These are phyloP conservation scores for Claviceps purpurea DNA, from an alignment of 2,329 filamentous ascomycete species.

Conservation along the genomic window DNA sequence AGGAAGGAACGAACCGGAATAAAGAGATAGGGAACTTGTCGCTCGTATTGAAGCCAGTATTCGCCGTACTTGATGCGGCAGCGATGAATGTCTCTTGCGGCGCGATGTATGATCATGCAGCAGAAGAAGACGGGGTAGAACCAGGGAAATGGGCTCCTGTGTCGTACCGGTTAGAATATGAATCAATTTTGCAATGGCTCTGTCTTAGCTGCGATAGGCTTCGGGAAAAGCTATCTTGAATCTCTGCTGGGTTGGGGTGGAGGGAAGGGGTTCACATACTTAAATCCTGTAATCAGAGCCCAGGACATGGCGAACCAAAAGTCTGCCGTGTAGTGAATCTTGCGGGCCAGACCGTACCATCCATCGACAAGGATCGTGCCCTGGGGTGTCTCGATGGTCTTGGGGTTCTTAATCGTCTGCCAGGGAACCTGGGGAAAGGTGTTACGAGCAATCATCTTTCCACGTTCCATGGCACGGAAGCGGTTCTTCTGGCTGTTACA, in stretches of 20 bases:
- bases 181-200: too few species aligned
- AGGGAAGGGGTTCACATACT: conserved; percentile 13
- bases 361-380: conserved; percentile 72
- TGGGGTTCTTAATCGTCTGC: conserved; percentile 69
- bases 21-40: conserved; percentile 68
- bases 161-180: conserved; percentile 4
- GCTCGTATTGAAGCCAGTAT: conserved; percentile 69
- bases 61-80: conserved; percentile 73
- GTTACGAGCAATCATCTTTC: conserved; percentile 54
- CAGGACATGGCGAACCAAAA: conserved; percentile 35
- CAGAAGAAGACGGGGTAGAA: conserved; percentile 80
- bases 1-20: conserved; percentile 44
- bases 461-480: conserved; percentile 69
- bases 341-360: conserved; percentile 68
- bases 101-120: conserved; percentile 70
- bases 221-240: background rate
- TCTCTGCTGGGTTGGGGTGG: too few species aligned
- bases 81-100: conserved; percentile 59
- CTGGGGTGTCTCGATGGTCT: conserved; percentile 57
- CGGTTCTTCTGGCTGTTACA: conserved; percentile 90
- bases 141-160: conserved; percentile 67
- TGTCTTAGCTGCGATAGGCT: background rate
- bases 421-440: conserved; percentile 87
- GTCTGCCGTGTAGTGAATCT: conserved; percentile 38
- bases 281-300: conserved; percentile 38